phyloP scores from a whole-genome alignment of 306 rosid species.

The Medicago truncatula region DNA sequence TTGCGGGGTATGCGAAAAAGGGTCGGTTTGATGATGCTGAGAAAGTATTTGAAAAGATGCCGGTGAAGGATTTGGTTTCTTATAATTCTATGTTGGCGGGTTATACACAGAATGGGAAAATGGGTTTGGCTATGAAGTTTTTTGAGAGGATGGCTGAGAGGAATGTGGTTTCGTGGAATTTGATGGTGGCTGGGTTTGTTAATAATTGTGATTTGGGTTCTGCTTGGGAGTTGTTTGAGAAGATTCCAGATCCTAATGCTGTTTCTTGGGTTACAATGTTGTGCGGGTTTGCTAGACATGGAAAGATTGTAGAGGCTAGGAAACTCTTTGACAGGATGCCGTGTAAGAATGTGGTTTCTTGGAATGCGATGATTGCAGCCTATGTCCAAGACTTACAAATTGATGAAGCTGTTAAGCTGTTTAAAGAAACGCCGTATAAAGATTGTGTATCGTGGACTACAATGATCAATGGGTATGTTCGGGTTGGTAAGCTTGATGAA shows the following conservation, averaged over 20 bases:
- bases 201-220: constrained; percentile 65
- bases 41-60: constrained; percentile 70
- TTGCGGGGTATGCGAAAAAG: constrained; percentile 77
- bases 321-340: constrained; percentile 70
- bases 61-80: constrained; percentile 69
- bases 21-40: constrained; percentile 64
- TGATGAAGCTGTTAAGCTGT: constrained; percentile 66
- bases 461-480: constrained; percentile 70
- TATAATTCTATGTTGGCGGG: constrained; percentile 83
- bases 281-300: constrained; percentile 70
- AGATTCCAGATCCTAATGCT: constrained; percentile 60
- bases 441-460: constrained; percentile 90
- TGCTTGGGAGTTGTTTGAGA: constrained; percentile 69
- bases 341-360: constrained; percentile 70
- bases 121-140: constrained; percentile 59
- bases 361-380: constrained; percentile 92
- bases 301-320: constrained; percentile 64
- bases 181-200: constrained; percentile 76
- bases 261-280: constrained; percentile 78
- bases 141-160: constrained; percentile 68
- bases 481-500: constrained; percentile 67
- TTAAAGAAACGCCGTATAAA: constrained; percentile 63
- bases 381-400: constrained; percentile 66
- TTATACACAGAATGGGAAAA: constrained; percentile 73
- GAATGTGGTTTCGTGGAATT: constrained; percentile 80